Percentiles rank a stretch among this genome's conserved stretches.
Evolutionary conservation across 2,329 filamentous ascomycete species (phyloP).

Genomic region (Cladosporium sp.): DNA sequence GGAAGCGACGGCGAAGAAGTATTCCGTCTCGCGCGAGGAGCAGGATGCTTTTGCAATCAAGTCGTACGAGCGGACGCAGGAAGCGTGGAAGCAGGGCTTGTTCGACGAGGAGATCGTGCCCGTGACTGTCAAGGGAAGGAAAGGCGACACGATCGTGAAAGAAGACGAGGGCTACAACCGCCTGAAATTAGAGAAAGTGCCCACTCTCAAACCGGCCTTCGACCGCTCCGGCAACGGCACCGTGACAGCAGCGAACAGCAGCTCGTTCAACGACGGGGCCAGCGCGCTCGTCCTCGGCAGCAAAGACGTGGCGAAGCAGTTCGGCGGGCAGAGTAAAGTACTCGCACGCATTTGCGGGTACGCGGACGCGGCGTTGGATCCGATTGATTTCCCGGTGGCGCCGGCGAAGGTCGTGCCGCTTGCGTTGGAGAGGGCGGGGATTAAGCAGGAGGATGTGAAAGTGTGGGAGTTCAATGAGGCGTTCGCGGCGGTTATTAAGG

Average conservation of each 20-base stretch:
- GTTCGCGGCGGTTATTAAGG: slow-evolving; percentile 91
- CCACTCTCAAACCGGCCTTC: slow-evolving; percentile 87
- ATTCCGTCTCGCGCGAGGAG: slow-evolving; percentile 72
- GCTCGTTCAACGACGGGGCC: slow-evolving; percentile 90
- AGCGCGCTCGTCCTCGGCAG: slow-evolving; percentile 83
- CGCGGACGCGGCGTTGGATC: slow-evolving; percentile 84
- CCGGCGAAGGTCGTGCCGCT: slow-evolving; percentile 90
- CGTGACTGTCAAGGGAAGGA: slow-evolving; percentile 78
- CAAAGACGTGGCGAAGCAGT: slow-evolving; percentile 74
- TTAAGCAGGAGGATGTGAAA: slow-evolving; percentile 85
- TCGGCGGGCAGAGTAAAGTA: slow-evolving; percentile 71
- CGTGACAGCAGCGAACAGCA: slow-evolving; percentile 92
- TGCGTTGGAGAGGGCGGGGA: slow-evolving; percentile 81
- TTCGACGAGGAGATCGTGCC: slow-evolving; percentile 90
- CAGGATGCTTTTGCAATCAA: slow-evolving; percentile 89
- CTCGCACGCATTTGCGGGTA: slow-evolving; percentile 82
- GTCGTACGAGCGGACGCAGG: slow-evolving; percentile 85
- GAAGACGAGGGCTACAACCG: slow-evolving; percentile 88
- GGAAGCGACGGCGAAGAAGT: slow-evolving; percentile 88
- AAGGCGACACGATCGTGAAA: slow-evolving; percentile 74
- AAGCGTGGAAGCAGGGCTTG: slow-evolving; percentile 75
- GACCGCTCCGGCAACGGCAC: slow-evolving; percentile 79
- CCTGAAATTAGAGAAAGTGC: slow-evolving; percentile 80
- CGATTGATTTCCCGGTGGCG: slow-evolving; percentile 91
- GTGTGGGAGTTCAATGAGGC: slow-evolving; percentile 99